Conservation (phyloP, 768 basidiomycete species). For the Suillus ampliporus region DNA sequence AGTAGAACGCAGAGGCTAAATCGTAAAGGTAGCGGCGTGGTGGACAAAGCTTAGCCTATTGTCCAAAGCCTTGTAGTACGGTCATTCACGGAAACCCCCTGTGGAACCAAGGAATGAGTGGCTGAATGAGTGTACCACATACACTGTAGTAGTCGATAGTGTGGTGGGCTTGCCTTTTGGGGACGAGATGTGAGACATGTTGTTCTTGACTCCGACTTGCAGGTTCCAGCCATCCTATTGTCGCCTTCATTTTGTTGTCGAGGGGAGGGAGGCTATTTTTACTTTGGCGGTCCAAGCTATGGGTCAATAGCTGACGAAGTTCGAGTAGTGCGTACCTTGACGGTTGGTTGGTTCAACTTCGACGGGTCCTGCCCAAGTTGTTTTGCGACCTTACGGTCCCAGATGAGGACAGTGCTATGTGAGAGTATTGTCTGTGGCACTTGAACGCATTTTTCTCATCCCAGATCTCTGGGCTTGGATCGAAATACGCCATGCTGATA, state of each 20-base stretch:
- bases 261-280: neutral
- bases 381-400: too few species aligned
- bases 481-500: too few species aligned
- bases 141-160: neutral
- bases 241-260: neutral
- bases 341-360: neutral
- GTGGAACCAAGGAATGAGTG: neutral
- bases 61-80: neutral
- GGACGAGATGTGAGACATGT: neutral
- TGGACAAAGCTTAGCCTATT: slow-evolving; percentile 1
- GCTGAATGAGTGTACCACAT: too few species aligned
- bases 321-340: neutral
- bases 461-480: too few species aligned
- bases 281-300: neutral
- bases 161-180: neutral
- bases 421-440: too few species aligned
- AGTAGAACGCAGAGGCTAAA: neutral
- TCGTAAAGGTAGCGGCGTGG: too few species aligned
- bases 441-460: too few species aligned
- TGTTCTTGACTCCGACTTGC: neutral
- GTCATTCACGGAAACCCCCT: neutral
- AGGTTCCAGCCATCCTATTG: slow-evolving; percentile 1
- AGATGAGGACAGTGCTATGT: too few species aligned
- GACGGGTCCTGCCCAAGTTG: too few species aligned
- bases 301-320: neutral